A percentile compares a stretch with the other conserved stretches of the same genome.
phyloP scores from a whole-genome alignment of 306 rosid genomes.

The Calophaca sinica region DNA sequence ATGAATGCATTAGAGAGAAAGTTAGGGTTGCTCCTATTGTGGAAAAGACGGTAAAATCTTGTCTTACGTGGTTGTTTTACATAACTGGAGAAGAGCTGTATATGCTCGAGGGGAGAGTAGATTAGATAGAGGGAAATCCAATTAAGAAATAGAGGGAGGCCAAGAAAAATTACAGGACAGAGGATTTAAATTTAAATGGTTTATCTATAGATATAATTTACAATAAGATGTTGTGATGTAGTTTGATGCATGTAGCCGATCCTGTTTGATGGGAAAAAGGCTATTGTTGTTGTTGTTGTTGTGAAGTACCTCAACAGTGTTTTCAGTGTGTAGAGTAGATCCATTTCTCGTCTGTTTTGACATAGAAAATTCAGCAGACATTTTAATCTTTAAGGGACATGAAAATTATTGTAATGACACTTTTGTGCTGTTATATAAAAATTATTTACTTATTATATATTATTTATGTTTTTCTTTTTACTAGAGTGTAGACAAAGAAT shows the following conservation, averaged over 20 bases:
- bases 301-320: not conserved
- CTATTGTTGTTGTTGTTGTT: not conserved
- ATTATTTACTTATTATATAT: too few species aligned
- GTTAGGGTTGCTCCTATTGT: not conserved
- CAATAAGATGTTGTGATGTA: not conserved
- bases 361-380: not conserved
- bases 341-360: slow-evolving; percentile 5
- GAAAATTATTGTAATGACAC: too few species aligned
- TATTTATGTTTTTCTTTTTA: slow-evolving; percentile 24
- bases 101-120: not conserved
- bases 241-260: not conserved
- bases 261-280: not conserved
- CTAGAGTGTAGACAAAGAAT: slow-evolving; percentile 2
- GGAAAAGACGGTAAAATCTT: not conserved
- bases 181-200: not conserved
- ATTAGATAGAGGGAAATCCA: not conserved
- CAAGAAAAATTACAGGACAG: not conserved
- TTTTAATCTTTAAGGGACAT: slow-evolving; percentile 30
- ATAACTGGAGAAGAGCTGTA: not conserved
- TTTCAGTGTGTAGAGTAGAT: not conserved
- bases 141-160: not conserved
- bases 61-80: not conserved
- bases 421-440: too few species aligned
- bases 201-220: not conserved
- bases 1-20: too few species aligned